Percentiles rank a stretch among this genome's conserved stretches.
These are phyloP conservation scores for Kitagawia praeruptora DNA, from an alignment of 129 eudicot species.

Conservation along the genomic window DNA sequence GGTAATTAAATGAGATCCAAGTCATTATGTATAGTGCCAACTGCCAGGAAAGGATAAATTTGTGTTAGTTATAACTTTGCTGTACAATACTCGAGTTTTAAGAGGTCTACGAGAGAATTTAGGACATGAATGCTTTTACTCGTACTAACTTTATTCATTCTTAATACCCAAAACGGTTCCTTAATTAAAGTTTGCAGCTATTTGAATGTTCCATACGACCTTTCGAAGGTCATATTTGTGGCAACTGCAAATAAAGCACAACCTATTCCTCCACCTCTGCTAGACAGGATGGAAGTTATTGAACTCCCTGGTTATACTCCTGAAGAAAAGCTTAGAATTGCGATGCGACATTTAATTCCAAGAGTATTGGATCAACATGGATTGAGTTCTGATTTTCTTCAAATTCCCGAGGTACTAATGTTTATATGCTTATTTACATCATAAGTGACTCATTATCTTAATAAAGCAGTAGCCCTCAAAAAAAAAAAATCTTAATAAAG, in stretches of 20 bases:
- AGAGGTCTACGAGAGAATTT: background rate
- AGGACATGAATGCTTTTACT: background rate
- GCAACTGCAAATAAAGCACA: conserved; percentile 90
- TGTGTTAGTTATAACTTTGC: background rate
- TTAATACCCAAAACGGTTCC: conserved; percentile 22
- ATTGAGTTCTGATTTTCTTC: conserved; percentile 62
- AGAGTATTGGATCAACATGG: conserved; percentile 97
- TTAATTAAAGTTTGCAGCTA: conserved; percentile 61
- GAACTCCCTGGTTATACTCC: conserved; percentile 97
- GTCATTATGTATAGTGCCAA: background rate
- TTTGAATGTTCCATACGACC: conserved; percentile 92
- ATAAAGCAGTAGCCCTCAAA: background rate
- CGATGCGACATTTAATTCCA: conserved; percentile 78
- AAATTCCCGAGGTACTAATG: conserved; percentile 72
- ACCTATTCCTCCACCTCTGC: conserved; percentile 91
- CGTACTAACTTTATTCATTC: background rate
- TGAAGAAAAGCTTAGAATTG: conserved; percentile 89
- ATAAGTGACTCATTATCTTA: background rate
- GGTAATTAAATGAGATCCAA: background rate
- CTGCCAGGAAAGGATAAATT: background rate
- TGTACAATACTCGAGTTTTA: background rate
- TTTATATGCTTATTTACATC: background rate
- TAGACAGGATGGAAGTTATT: conserved; percentile 97
- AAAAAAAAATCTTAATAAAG: background rate
- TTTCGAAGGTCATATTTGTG: conserved; percentile 90